Evolutionary conservation across 139 green algal species (phyloP).

Genomic region (Spirogloea muscicola): DNA sequence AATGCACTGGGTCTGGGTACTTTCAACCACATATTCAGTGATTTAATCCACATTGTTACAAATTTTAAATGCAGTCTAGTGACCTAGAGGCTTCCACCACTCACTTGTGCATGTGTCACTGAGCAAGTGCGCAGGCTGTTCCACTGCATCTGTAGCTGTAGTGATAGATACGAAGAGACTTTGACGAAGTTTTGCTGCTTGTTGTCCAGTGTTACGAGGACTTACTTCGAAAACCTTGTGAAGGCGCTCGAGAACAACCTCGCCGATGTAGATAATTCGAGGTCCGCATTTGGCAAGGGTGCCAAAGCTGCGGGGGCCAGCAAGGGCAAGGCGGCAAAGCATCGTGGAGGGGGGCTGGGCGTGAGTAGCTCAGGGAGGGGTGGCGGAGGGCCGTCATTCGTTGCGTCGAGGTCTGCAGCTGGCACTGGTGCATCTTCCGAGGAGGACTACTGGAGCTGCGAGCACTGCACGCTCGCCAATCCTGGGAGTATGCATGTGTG

Average conservation of each 20-base stretch:
- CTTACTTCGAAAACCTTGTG: constrained; percentile 54
- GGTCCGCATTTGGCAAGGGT: background rate
- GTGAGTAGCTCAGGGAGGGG: constrained; percentile 4
- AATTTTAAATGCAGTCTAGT: too few relatives aligned
- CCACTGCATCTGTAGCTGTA: too few relatives aligned
- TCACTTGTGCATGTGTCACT: too few relatives aligned
- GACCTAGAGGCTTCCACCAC: too few relatives aligned
- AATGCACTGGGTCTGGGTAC: too few relatives aligned
- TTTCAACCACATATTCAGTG: too few relatives aligned
- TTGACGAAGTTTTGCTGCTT: too few relatives aligned
- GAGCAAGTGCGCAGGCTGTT: too few relatives aligned
- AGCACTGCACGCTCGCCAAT: constrained; percentile 28
- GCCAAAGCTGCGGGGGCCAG: background rate
- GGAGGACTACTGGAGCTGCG: constrained; percentile 16
- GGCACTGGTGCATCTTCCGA: background rate
- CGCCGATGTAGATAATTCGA: constrained; percentile 28
- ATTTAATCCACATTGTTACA: too few relatives aligned
- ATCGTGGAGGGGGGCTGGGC: background rate
- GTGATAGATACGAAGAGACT: too few relatives aligned
- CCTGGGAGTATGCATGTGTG: background rate
- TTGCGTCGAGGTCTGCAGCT: background rate
- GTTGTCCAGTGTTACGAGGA: constrained; percentile 42
- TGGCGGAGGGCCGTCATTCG: background rate
- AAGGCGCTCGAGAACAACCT: constrained; percentile 46
- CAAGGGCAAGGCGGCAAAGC: background rate